Conservation (phyloP, 352 stramenopile genomes). For the Blastocystis sp. region DNA sequence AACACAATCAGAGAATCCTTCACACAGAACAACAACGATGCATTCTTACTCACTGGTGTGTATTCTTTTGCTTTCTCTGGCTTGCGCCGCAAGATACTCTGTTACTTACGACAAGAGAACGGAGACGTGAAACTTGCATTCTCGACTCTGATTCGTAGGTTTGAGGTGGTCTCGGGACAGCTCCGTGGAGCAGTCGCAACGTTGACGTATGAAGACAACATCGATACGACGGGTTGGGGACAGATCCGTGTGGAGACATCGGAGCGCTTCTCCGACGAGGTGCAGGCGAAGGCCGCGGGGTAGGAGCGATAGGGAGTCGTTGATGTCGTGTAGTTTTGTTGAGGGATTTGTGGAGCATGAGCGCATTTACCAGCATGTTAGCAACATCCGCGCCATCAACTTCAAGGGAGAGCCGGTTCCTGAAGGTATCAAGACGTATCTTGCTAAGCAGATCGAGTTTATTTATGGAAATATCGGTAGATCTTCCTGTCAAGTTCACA, state of each 20-base stretch:
- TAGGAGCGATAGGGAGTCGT: background rate
- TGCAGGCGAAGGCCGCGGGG: background rate
- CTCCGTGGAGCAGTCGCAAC: background rate
- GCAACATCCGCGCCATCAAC: conserved; percentile 45
- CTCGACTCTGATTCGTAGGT: background rate
- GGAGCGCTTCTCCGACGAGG: background rate
- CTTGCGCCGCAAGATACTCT: background rate
- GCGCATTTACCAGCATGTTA: conserved; percentile 45
- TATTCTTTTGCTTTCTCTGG: background rate
- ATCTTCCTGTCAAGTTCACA: background rate
- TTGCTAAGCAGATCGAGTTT: background rate
- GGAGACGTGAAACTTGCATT: background rate
- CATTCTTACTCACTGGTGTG: background rate
- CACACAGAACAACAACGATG: background rate
- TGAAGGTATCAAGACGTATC: conserved; percentile 6
- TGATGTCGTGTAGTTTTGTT: conserved; percentile 27
- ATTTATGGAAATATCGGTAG: background rate
- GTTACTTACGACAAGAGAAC: background rate
- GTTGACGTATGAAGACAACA: background rate
- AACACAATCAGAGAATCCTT: background rate
- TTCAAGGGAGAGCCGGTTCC: conserved; percentile 24
- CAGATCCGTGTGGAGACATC: background rate
- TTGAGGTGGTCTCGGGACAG: background rate
- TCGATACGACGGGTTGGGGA: conserved; percentile 18
- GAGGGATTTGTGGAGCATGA: conserved; percentile 28